Percentiles rank a stretch among this genome's conserved stretches.
Evolutionary conservation across 164 flowering plant species (phyloP).

Genomic region (Euptelea pleiosperma): DNA sequence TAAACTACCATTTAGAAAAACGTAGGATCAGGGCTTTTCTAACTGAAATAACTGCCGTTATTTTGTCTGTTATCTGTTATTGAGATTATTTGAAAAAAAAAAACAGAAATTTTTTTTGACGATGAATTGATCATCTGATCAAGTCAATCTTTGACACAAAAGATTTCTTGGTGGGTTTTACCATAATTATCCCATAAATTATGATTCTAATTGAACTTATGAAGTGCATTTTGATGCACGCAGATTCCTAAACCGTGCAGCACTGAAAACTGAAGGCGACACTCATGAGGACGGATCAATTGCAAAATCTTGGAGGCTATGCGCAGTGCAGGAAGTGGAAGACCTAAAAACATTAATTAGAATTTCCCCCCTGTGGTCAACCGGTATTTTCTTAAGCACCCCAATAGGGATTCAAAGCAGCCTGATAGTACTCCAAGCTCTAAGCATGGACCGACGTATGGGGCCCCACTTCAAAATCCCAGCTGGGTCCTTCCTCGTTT

Average conservation of each 20-base stretch:
- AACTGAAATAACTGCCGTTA: no score
- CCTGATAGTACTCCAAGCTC: slow-evolving; percentile 54
- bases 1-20: no score
- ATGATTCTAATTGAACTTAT: no score
- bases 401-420: slow-evolving; percentile 39
- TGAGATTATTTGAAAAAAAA: no score
- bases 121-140: no score
- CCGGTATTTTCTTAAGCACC: slow-evolving; percentile 32
- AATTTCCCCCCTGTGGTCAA: slow-evolving; percentile 54
- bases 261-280: slow-evolving; percentile 16
- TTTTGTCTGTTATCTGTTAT: no score
- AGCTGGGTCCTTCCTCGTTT: slow-evolving; percentile 46
- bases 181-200: no score
- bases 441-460: slow-evolving; percentile 58
- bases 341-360: slow-evolving; percentile 49
- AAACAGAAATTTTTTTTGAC: no score
- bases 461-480: slow-evolving; percentile 54
- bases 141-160: no score
- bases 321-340: slow-evolving; percentile 59
- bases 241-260: slow-evolving; percentile 54
- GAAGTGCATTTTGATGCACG: slow-evolving; percentile 5
- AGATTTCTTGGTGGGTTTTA: no score
- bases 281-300: slow-evolving; percentile 23
- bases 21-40: no score
- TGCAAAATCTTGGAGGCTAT: slow-evolving; percentile 45